Evolutionary conservation across 345 rosid species (phyloP), one percentile per base, ranked within the genome.

Genomic region (Eutrema japonicum): DNA sequence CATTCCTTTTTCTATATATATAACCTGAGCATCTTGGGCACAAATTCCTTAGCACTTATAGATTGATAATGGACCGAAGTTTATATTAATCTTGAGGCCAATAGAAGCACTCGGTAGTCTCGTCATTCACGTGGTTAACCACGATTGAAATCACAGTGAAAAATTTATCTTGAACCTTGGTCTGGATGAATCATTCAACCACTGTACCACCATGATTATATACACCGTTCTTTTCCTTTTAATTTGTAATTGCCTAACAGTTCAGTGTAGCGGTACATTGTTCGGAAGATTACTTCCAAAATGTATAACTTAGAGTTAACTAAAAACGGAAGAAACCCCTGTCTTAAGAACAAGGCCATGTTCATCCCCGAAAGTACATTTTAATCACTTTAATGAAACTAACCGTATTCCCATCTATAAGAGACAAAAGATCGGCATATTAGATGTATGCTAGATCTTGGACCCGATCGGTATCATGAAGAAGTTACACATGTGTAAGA

Each of bases 381-480:
- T 57, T 45, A 70, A 35, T 57, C 29, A 57, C 30, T 47, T 36
- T 46, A 2, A 47, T 14, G 36, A 57, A 70, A 59, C 10, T 47
- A 47, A 35, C 11, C 8, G 6, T 43, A 70, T 58, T 57, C 47
- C 12, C 14, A 57, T 70, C 37, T 47, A 46, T 36, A 58, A 56
- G 73, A 55, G 43, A 70, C 66, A 45, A 47, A 70, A 4, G 29
- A 70, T 47, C 37, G 8, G 66, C 38, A 13, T 36, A 70, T 36
- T 58, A 47, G 29, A 70, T 57, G 65, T 70, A 12, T 35, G 55
- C 45, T 45, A 45, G 38, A 70, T 70, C 58, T 59, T 70, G 67
- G 67, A 48, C 49, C 74, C 58, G 58, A 48, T 70, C 49, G 35
- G 67, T 26, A 70, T 72, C 69, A 72, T 71, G 69, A 71, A 30